Evolutionary conservation across 768 basidiomycete genomes (phyloP).

Genomic region (Boletus reticulatus): DNA sequence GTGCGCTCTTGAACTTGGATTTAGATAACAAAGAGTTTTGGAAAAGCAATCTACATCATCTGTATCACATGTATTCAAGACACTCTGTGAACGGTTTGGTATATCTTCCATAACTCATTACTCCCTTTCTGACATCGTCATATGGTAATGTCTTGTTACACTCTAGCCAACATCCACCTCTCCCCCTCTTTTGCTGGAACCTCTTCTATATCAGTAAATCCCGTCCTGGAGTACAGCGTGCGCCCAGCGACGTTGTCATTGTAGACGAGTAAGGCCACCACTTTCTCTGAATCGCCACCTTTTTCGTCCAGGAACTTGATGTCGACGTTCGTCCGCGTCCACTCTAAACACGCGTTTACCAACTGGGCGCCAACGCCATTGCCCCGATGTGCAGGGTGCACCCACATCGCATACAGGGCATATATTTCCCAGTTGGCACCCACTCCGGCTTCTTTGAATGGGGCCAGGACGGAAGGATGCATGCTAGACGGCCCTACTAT

Average conservation of each 20-base stretch:
- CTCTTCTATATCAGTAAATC: slow-evolving; percentile 18
- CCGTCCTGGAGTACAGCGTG: slow-evolving; percentile 18
- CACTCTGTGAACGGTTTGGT: not conserved
- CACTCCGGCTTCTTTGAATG: slow-evolving; percentile 14
- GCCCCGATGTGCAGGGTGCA: slow-evolving; percentile 27
- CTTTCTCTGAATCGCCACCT: slow-evolving; percentile 10
- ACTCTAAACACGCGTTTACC: slow-evolving; percentile 20
- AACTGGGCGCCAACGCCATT: slow-evolving; percentile 18
- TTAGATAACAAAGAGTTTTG: too few species aligned
- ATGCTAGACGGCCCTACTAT: slow-evolving; percentile 15
- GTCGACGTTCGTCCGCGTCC: slow-evolving; percentile 21
- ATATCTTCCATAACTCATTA: too few species aligned
- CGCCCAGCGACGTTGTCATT: slow-evolving; percentile 14
- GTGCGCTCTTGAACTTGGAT: too few species aligned
- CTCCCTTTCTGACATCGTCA: too few species aligned
- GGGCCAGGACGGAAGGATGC: not conserved
- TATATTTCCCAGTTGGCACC: slow-evolving; percentile 20
- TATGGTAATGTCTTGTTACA: slow-evolving; percentile 19
- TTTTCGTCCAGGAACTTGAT: slow-evolving; percentile 1
- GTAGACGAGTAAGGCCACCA: slow-evolving; percentile 14
- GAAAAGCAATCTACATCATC: too few species aligned
- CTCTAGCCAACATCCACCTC: slow-evolving; percentile 29
- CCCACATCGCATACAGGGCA: slow-evolving; percentile 26
- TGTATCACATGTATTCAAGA: not conserved
- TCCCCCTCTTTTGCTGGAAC: slow-evolving; percentile 7